Conservation (phyloP, 2,329 filamentous ascomycete genomes). For the Volutella citrinella region DNA sequence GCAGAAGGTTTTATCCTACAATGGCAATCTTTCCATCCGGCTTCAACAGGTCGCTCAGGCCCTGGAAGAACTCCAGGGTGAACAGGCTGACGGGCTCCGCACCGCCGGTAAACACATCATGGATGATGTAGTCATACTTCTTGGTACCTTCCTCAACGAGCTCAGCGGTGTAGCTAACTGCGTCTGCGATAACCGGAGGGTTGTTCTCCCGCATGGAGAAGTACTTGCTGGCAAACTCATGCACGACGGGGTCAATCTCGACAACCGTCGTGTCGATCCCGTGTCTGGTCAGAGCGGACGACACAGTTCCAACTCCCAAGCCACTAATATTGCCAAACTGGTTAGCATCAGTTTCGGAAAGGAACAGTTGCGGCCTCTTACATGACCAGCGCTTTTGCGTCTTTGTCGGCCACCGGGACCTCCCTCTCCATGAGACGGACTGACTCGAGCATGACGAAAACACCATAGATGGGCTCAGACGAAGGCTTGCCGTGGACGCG, state of each 20-base stretch:
- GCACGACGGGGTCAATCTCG: constrained; percentile 88
- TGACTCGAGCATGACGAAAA: constrained; percentile 95
- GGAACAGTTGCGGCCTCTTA: too few relatives aligned
- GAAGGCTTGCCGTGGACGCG: constrained; percentile 51
- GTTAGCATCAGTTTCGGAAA: too few relatives aligned
- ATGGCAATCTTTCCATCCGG: constrained; percentile 84
- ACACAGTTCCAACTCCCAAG: constrained; percentile 88
- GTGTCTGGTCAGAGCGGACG: constrained; percentile 80
- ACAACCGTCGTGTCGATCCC: constrained; percentile 91
- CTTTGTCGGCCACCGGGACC: constrained; percentile 52
- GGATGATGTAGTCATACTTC: constrained; percentile 86
- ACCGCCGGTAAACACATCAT: constrained; percentile 96
- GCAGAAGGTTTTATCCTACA: constrained; percentile 47
- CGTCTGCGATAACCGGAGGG: constrained; percentile 77
- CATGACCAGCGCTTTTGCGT: constrained; percentile 83
- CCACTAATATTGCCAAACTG: too few relatives aligned
- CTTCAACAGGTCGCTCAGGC: constrained; percentile 68
- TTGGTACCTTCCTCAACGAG: constrained; percentile 40
- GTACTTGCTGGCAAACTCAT: constrained; percentile 78
- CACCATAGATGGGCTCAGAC: constrained; percentile 85
- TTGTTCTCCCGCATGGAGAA: constrained; percentile 78
- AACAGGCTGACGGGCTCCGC: constrained; percentile 88
- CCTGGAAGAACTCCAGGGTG: constrained; percentile 76
- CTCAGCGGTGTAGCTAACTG: constrained; percentile 63
- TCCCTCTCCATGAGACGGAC: constrained; percentile 72